phyloP scores from a whole-genome alignment of 345 rosid genomes.

The Geranium brycei region DNA sequence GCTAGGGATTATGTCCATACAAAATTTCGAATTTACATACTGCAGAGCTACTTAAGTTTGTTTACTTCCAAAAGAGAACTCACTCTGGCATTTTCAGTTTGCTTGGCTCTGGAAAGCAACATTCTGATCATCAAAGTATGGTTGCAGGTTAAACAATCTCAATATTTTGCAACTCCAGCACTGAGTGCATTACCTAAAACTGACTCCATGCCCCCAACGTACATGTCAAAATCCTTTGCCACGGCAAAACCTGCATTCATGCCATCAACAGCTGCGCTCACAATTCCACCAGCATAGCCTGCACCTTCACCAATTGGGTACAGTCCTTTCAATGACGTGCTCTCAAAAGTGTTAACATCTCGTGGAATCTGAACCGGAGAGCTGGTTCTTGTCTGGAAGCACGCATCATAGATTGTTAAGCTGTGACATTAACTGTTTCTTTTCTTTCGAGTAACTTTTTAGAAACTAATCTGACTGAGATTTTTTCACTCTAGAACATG shows the following conservation, averaged over 20 bases:
- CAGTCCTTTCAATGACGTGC: constrained; percentile 61
- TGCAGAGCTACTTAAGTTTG: too few relatives aligned
- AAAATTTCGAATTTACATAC: too few relatives aligned
- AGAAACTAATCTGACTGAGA: too few relatives aligned
- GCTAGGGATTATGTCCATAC: too few relatives aligned
- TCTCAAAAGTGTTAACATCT: constrained; percentile 53
- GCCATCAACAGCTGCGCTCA: constrained; percentile 97
- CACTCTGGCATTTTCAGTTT: too few relatives aligned
- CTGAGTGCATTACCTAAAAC: constrained; percentile 56
- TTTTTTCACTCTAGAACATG: too few relatives aligned
- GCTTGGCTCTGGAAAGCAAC: too few relatives aligned
- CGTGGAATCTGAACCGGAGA: constrained; percentile 76
- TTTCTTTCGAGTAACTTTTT: too few relatives aligned
- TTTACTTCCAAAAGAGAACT: too few relatives aligned
- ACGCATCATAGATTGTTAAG: not conserved
- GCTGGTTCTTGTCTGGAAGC: constrained; percentile 73
- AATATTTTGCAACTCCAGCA: constrained; percentile 55
- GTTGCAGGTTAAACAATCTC: not conserved
- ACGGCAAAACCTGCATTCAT: constrained; percentile 76
- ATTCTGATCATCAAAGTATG: too few relatives aligned
- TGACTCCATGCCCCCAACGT: constrained; percentile 41
- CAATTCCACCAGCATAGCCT: constrained; percentile 96
- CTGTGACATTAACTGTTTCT: not conserved
- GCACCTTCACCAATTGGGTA: constrained; percentile 98
- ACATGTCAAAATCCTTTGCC: constrained; percentile 53